Evolutionary conservation across 805 yeast species (phyloP), one percentile per base, ranked within the genome.

Genomic region (Ogataea salicorniae): DNA sequence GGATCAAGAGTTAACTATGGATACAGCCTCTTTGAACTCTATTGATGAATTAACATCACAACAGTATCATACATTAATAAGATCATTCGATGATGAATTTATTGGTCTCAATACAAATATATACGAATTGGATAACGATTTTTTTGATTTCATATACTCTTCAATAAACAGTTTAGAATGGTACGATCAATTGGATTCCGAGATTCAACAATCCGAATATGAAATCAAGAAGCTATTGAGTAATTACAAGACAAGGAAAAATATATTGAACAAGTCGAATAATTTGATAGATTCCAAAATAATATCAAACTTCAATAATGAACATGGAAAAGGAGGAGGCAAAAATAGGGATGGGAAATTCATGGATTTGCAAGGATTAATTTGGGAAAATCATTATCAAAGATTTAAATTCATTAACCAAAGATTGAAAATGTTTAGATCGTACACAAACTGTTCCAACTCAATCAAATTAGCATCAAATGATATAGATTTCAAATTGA

Each of bases 361-460:
- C 16, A 51, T 59, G 51, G 71, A 65, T 47, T 34, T 57, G 6
- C 70, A 66, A 39, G 70, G 69, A 0, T 39, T 66, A 2, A 40
- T 50, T 1, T 66, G 70, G 70, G 57, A 59, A 6, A 45, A 44
- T 34, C 39, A 45, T 29, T 45, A 31, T 6, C 59, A 57, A 34
- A 45, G 68, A 39, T 46, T 47, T 5, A 46, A 50, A 22, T 52
- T 63, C 31, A 46, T 60, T 11, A 46, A 49, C 33, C 48, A 55
- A 16, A 49, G 70, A 46, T 46, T 50, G 41, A 34, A 47, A 16
- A 50, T 48, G 31, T 60, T 64, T 37, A 47, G 48, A 13, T 58
- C 64, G 36, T 64, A 57, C 41, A 55, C 61, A 8, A 60, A 61
- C 41, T 41, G 61, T 5, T 34, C 54, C 15, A 48, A 52, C 18